phyloP scores from a whole-genome alignment of 345 rosid species.

The Passiflora organensis region DNA sequence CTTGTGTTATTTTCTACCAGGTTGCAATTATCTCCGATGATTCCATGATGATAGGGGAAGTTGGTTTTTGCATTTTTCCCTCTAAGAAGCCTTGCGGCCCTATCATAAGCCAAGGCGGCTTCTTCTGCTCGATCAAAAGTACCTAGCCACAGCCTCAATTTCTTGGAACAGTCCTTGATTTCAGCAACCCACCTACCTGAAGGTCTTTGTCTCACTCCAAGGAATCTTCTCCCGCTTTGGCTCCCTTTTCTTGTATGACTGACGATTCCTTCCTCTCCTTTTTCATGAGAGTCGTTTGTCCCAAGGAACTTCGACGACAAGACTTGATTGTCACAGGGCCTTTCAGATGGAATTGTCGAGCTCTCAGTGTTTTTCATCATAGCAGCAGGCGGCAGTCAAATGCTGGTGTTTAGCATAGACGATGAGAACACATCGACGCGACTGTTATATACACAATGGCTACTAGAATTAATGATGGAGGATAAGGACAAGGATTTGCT shows the following conservation, averaged over 20 bases:
- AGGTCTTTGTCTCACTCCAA: slow-evolving; percentile 56
- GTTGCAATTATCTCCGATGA: slow-evolving; percentile 14
- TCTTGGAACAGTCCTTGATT: slow-evolving; percentile 47
- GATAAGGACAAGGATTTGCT: too few species aligned
- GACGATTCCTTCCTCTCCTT: slow-evolving; percentile 14
- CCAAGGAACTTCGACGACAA: not conserved
- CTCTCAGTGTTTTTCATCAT: slow-evolving; percentile 7
- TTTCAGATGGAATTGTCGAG: slow-evolving; percentile 1
- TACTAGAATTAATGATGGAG: too few species aligned
- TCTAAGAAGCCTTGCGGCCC: slow-evolving; percentile 40
- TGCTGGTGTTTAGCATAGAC: not conserved
- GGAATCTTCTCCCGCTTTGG: slow-evolving; percentile 19
- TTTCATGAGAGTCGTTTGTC: slow-evolving; percentile 1
- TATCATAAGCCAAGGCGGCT: slow-evolving; percentile 48
- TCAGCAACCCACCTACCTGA: slow-evolving; percentile 65
- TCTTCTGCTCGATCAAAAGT: slow-evolving; percentile 45
- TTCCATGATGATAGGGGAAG: slow-evolving; percentile 17
- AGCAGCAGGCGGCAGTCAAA: too few species aligned
- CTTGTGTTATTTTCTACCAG: slow-evolving; percentile 23
- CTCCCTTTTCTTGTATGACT: not conserved
- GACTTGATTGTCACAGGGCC: not conserved
- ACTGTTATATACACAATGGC: too few species aligned
- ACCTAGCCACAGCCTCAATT: slow-evolving; percentile 55
- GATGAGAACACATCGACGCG: not conserved
- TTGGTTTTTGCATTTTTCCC: slow-evolving; percentile 50